A percentile compares a stretch with the other conserved stretches of the same genome.
Evolutionary conservation across 148 eudicot species (phyloP).

Genomic region (Cornus florida): DNA sequence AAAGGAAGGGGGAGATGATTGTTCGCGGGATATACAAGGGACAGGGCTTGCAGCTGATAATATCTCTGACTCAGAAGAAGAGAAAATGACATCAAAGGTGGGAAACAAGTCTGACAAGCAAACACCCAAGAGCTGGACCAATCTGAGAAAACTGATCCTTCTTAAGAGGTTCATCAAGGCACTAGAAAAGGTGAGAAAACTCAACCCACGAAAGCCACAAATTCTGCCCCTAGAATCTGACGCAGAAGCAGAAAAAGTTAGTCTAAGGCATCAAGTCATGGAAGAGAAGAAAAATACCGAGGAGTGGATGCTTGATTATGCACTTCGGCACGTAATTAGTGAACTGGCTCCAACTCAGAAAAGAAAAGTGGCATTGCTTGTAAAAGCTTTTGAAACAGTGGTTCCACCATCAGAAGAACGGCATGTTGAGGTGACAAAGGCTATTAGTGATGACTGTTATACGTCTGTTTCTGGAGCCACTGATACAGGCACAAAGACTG

Average conservation of each 20-base stretch:
- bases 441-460: not conserved
- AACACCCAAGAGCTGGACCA: conserved; percentile 58
- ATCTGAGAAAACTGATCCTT: conserved; percentile 62
- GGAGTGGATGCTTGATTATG: conserved; percentile 95
- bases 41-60: conserved; percentile 2
- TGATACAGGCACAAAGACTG: not conserved
- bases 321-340: conserved; percentile 68
- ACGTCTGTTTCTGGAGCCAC: not conserved
- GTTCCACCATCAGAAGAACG: conserved; percentile 45
- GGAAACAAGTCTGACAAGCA: conserved; percentile 32
- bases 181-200: conserved; percentile 67
- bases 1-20: conserved; percentile 14
- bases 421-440: conserved; percentile 14
- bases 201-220: conserved; percentile 45
- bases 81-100: conserved; percentile 25
- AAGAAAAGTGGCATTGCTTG: conserved; percentile 69
- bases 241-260: conserved; percentile 55
- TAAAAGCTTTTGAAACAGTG: conserved; percentile 83
- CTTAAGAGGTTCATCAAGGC: conserved; percentile 67
- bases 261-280: conserved; percentile 52
- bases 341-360: conserved; percentile 80
- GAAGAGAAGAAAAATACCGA: conserved; percentile 59
- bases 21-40: conserved; percentile 24
- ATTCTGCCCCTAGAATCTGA: conserved; percentile 37
- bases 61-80: conserved; percentile 14